Conservation (phyloP, 2,329 filamentous ascomycete species). For the Tolypocladium tundrense region DNA sequence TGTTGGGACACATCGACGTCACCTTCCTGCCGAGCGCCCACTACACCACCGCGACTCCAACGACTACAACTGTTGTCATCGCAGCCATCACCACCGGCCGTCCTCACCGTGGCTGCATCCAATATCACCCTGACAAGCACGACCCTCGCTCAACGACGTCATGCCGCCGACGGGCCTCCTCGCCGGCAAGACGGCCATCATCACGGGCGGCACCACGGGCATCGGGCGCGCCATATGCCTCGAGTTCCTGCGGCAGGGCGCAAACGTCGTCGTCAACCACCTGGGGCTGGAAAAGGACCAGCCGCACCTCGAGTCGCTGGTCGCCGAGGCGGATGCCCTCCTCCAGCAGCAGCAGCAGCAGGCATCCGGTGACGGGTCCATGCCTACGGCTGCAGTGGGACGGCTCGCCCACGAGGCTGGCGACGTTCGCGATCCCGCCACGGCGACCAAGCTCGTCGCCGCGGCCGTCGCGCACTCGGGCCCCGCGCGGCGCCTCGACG, state of each 20-base stretch:
- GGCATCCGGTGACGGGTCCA: background rate
- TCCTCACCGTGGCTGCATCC: background rate
- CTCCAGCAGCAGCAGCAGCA: background rate
- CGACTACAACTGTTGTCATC: background rate
- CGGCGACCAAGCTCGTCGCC: slow-evolving; percentile 57
- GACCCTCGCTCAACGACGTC: background rate
- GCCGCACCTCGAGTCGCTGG: slow-evolving; percentile 40
- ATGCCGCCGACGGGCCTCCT: slow-evolving; percentile 49
- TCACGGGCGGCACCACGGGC: slow-evolving; percentile 78
- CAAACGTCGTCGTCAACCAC: slow-evolving; percentile 72
- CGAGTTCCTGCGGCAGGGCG: slow-evolving; percentile 67
- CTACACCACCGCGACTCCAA: background rate
- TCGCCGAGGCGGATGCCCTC: slow-evolving; percentile 40
- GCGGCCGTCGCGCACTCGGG: slow-evolving; percentile 51
- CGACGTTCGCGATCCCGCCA: slow-evolving; percentile 66
- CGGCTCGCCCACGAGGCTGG: slow-evolving; percentile 59
- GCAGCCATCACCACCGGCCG: background rate
- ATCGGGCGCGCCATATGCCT: slow-evolving; percentile 81
- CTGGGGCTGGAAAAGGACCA: slow-evolving; percentile 48
- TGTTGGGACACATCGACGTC: background rate
- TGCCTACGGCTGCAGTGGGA: slow-evolving; percentile 24
- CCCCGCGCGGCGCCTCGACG: slow-evolving; percentile 47
- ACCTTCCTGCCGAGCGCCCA: background rate
- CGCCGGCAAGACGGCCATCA: slow-evolving; percentile 66
- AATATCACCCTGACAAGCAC: background rate